Base-by-base conservation (phyloP, 1,139 yeast species). In the Yamadazyma kanchanaburiensis region DNA sequence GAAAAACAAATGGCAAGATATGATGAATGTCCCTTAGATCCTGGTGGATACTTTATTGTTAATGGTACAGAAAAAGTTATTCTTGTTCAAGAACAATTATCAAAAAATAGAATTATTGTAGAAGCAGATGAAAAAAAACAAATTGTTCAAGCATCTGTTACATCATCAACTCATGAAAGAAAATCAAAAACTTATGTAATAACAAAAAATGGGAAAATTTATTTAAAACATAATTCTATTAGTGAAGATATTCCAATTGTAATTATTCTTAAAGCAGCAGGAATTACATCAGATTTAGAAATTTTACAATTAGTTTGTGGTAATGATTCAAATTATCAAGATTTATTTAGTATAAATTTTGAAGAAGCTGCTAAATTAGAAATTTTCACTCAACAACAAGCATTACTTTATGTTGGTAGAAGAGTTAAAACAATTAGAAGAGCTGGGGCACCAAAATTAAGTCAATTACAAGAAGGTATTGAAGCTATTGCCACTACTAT, bases 51-150 rank as follows among this genome's bases (percentile, higher is more conserved):
- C 52, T 91, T 91, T 48, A 83, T 91, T 48, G 97, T 91, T 27
- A 91, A 91, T 53, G 99, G 99, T 55, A 91, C 98, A 0, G 99
- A 91, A 55, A 91, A 91, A 55, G 99, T 91, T 27, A 94, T 91
- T 40, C 73, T 91, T 46, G 94, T 91, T 27, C 99, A 91, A 59
- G 99, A 91, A 59, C 99, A 91, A 65, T 70, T 91, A 53, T 83
- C 95, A 31, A 91, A 91, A 60, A 91, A 91, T 61, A 86, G 99
- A 74, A 94, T 91, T 51, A 88, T 91, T 52, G 98, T 91, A 9
- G 99, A 91, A 58, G 91, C 96, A 1, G 98, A 91, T 54, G 95
- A 86, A 42, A 87, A 88, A 57, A 94, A 94, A 59, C 85, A 80
- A 5, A 81, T 91, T 17, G 96, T 89, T 12, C 98, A 91, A 58